Percentiles rank a stretch among this genome's conserved stretches.
Conservation (phyloP, 2,329 filamentous ascomycete species). For the Aspergillus sojae region DNA sequence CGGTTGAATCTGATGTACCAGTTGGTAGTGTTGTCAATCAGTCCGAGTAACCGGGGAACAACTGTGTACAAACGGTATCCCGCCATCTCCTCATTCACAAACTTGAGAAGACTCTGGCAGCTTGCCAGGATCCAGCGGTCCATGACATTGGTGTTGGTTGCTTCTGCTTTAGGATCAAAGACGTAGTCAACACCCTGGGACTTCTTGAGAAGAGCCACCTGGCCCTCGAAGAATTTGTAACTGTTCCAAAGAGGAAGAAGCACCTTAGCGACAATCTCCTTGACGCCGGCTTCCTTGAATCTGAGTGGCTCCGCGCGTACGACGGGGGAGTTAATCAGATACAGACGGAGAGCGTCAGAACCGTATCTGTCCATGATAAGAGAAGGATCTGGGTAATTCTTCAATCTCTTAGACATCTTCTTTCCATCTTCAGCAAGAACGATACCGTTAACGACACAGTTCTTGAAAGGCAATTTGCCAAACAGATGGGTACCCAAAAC, state of each 20-base stretch:
- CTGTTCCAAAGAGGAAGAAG: conserved; percentile 92
- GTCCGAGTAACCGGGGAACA: conserved; percentile 76
- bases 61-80: conserved; percentile 86
- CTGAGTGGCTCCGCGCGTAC: conserved; percentile 86
- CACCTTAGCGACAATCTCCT: conserved; percentile 92
- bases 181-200: conserved; percentile 73
- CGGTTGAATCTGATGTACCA: conserved; percentile 98
- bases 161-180: conserved; percentile 75
- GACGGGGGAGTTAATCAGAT: conserved; percentile 94
- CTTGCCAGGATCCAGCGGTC: conserved; percentile 93
- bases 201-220: conserved; percentile 85
- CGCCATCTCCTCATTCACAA: conserved; percentile 89
- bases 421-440: conserved; percentile 93
- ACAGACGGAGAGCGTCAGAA: conserved; percentile 89
- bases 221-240: conserved; percentile 93
- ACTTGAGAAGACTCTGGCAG: conserved; percentile 86
- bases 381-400: conserved; percentile 90
- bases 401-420: conserved; percentile 97
- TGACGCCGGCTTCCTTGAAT: conserved; percentile 90
- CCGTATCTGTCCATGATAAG: conserved; percentile 86
- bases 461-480: conserved; percentile 83
- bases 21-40: conserved; percentile 96
- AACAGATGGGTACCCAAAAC: conserved; percentile 89
- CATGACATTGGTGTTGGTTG: conserved; percentile 86
- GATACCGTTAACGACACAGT: conserved; percentile 95